phyloP scores from a whole-genome alignment of 305 asterid species.

The Plantago lanceolata region DNA sequence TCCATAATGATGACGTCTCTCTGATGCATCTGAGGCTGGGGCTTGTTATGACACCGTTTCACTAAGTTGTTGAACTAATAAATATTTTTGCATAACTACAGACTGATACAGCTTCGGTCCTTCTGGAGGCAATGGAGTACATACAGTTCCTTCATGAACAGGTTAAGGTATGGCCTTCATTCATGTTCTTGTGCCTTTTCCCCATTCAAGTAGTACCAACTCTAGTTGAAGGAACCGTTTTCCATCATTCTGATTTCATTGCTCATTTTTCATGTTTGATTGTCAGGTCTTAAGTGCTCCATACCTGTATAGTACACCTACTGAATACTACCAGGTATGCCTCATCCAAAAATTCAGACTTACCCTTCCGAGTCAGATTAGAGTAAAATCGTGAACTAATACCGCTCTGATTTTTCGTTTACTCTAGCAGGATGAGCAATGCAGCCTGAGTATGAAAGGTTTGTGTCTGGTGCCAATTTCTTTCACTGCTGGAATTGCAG shows the following conservation, averaged over 20 bases:
- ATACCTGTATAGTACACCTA: conserved; percentile 40
- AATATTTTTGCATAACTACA: conserved; percentile 27
- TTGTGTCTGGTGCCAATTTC: conserved; percentile 65
- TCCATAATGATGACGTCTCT: neutral
- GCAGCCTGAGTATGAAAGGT: conserved; percentile 56
- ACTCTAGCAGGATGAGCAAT: conserved; percentile 39
- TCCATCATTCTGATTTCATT: neutral
- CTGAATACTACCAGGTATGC: conserved; percentile 43
- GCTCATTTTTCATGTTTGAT: neutral
- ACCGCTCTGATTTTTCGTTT: neutral
- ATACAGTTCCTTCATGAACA: conserved; percentile 83
- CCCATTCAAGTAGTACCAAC: neutral
- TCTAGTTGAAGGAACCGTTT: neutral
- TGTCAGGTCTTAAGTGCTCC: conserved; percentile 81
- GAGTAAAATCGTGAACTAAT: neutral
- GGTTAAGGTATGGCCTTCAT: conserved; percentile 54
- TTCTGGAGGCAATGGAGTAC: conserved; percentile 73
- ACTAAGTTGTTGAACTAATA: neutral
- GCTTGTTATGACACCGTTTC: neutral
- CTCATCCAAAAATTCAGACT: neutral
- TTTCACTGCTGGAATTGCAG: conserved; percentile 46
- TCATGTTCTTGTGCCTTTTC: neutral
- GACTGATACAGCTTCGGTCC: conserved; percentile 92
- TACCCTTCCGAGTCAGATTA: neutral
- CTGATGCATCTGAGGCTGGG: neutral